phyloP scores from a whole-genome alignment of 192 early-diverging fungal genomes.

The Umbelopsis sp. region DNA sequence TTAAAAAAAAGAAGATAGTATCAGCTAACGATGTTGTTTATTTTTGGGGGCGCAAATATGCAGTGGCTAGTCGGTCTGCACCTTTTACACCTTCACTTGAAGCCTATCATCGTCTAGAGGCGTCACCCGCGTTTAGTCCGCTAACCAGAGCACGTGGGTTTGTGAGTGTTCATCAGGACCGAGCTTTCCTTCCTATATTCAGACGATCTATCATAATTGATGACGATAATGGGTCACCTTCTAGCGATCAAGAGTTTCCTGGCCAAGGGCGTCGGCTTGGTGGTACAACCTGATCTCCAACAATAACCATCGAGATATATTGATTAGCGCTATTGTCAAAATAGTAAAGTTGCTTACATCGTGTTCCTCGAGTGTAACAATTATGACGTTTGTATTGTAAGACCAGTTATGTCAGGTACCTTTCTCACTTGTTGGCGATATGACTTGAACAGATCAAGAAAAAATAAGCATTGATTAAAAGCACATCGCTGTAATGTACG shows the following conservation, averaged over 20 bases:
- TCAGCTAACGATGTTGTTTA: background rate
- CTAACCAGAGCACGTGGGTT: background rate
- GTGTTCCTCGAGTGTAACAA: background rate
- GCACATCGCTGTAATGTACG: too few species aligned
- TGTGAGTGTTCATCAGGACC: slow-evolving; percentile 12
- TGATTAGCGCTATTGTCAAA: too few species aligned
- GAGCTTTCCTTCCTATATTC: slow-evolving; percentile 3
- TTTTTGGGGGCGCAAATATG: background rate
- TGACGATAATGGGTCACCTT: background rate
- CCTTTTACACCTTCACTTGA: background rate
- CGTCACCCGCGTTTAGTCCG: background rate
- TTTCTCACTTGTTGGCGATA: too few species aligned
- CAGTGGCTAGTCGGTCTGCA: background rate
- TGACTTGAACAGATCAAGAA: too few species aligned
- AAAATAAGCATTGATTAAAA: too few species aligned
- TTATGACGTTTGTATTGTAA: background rate
- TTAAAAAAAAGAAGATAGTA: background rate
- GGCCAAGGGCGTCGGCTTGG: slow-evolving; percentile 10
- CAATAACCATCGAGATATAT: too few species aligned
- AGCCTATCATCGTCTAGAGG: background rate
- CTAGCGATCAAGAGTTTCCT: background rate
- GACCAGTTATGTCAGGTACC: too few species aligned
- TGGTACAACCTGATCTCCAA: background rate
- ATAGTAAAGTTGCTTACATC: too few species aligned
- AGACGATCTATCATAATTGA: background rate